Evolutionary conservation across 2,329 filamentous ascomycete genomes (phyloP), one percentile per base, ranked within the genome.

Genomic region (Blastomyces parvus): DNA sequence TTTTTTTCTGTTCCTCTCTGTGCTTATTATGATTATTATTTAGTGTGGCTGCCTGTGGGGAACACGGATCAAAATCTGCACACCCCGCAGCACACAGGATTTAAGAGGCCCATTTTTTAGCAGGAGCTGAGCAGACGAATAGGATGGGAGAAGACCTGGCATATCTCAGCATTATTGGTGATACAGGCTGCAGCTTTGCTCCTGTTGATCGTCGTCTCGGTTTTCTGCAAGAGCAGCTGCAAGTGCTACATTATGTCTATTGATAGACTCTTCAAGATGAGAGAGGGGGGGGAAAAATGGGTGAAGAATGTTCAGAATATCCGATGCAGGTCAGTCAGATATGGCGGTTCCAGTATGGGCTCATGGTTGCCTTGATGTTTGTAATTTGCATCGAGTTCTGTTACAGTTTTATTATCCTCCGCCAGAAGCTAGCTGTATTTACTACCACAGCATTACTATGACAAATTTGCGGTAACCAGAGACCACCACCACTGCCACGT

Each of bases 151-250:
- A 25, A 59, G 30, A 25, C 9, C 17, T 5, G 4, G 55, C 27
- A 55, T 55, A 30, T 55, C 30, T 55, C 30, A 55, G 36, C 33
- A 48, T 17, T 33, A 48, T 17, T 33, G 40, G 57, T 48, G 57
- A 59, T 46, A 46, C 57, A 27, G 9, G 22, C 38, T 46, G 57
- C 57, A 59, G 42, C 22, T 40, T 46, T 59, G 57, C 57, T 59
- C 57, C 57, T 59, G 57, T 59, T 59, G 57, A 59, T 59, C 57
- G 22, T 48, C 57, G 14, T n/a, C 42, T 46, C 40, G 40, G 25
- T 8, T 30, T 44, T 11, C 57, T 59, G 57, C 57, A 59, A 59
- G 8, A 44, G 36, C 56, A 19, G 57, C 38, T 59, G 57, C 57
- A 59, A 48, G 57, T 58, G 56, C 33, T 58, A 55, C 52, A 55